These are phyloP conservation scores for Bipolaris victoriae DNA, from an alignment of 2,329 filamentous ascomycete genomes.

Conservation along the genomic window DNA sequence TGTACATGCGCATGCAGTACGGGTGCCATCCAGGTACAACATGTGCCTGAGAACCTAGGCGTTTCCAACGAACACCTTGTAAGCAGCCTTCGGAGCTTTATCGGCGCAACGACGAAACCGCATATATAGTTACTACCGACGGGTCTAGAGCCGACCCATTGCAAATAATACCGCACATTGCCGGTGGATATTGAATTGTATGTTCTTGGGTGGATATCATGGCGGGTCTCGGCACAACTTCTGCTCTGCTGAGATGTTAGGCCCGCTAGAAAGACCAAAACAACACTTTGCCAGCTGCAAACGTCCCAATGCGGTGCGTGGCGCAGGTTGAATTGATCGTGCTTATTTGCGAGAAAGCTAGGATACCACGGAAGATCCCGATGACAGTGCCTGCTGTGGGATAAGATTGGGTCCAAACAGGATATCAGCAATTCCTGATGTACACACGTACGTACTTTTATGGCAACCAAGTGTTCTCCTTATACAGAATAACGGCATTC, in stretches of 20 bases:
- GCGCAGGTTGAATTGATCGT: not conserved
- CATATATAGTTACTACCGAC: not conserved
- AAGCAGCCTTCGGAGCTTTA: slow-evolving; percentile 3
- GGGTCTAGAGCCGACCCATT: slow-evolving; percentile 1
- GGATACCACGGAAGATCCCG: not conserved
- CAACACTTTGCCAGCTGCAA: not conserved
- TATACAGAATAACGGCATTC: not conserved
- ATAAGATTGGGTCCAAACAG: not conserved
- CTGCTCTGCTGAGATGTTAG: not conserved
- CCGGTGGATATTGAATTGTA: slow-evolving; percentile 5
- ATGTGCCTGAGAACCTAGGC: not conserved
- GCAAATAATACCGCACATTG: slow-evolving; percentile 4
- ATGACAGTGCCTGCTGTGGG: not conserved
- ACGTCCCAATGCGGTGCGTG: not conserved
- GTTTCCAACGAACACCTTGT: slow-evolving; percentile 7
- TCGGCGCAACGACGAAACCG: slow-evolving; percentile 2
- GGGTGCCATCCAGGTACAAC: not conserved
- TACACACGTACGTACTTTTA: not conserved
- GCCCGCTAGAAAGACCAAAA: not conserved
- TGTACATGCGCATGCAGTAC: not conserved
- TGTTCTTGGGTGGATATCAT: not conserved
- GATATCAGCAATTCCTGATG: not conserved
- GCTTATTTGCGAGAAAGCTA: not conserved
- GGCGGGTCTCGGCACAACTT: not conserved
- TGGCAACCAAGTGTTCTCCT: not conserved